These are phyloP conservation scores for Opeltia flavorubescens DNA, from an alignment of 495 filamentous ascomycete genomes.

Conservation along the genomic window DNA sequence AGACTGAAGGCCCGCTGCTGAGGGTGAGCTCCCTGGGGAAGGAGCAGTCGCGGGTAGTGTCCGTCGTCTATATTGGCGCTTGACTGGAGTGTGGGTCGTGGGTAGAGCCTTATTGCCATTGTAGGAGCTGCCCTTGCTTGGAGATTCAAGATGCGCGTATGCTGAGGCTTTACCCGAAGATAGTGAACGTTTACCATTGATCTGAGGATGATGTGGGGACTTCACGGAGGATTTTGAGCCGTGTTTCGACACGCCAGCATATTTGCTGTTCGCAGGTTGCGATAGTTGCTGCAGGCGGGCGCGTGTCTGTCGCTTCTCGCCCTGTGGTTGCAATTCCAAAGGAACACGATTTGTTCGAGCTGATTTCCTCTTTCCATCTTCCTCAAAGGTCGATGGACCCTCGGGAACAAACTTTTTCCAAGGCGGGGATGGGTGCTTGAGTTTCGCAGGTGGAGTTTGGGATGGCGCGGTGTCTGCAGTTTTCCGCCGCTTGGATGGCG, in stretches of 20 bases:
- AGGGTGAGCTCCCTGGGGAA: constrained; percentile 1
- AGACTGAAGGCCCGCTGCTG: constrained; percentile 4
- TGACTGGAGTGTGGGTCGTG: not conserved
- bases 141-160: constrained; percentile 7
- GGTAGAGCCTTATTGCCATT: not conserved
- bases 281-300: constrained; percentile 20
- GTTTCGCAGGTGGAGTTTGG: constrained; percentile 34
- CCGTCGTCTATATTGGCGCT: constrained; percentile 12
- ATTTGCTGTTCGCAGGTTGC: constrained; percentile 14
- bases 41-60: not conserved
- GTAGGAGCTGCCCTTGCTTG: not conserved
- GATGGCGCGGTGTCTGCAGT: constrained; percentile 36
- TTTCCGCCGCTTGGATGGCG: constrained; percentile 62
- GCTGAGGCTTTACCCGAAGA: constrained; percentile 7
- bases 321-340: constrained; percentile 50
- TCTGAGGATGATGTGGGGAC: constrained; percentile 7
- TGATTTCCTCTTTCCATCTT: constrained; percentile 75
- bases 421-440: constrained; percentile 58
- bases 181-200: constrained; percentile 10
- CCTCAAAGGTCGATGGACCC: constrained; percentile 71
- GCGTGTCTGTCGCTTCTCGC: constrained; percentile 48
- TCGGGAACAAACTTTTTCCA: constrained; percentile 85
- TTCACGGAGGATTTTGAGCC: constrained; percentile 4
- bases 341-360: constrained; percentile 65
- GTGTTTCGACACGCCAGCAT: constrained; percentile 9